Conservation (phyloP, 371 early-diverging fungal genomes). For the Massospora cicadina region DNA sequence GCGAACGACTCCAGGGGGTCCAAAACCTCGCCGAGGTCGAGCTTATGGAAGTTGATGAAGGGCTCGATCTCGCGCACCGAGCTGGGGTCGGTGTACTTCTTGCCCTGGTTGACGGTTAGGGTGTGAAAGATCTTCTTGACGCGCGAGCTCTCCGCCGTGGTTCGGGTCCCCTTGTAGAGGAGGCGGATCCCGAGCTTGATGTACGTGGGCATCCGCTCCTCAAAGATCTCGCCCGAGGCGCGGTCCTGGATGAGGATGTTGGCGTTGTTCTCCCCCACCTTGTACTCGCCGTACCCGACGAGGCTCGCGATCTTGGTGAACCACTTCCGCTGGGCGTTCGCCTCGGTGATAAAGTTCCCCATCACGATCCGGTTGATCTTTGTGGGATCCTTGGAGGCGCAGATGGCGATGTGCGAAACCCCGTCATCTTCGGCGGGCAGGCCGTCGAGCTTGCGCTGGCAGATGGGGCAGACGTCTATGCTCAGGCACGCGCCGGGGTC, state of each 20-base stretch:
- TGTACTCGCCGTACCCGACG: slow-evolving; percentile 55
- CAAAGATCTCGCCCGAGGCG: slow-evolving; percentile 44
- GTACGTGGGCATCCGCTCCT: slow-evolving; percentile 72
- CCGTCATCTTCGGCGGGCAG: slow-evolving; percentile 47
- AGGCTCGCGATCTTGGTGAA: slow-evolving; percentile 53
- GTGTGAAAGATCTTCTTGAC: slow-evolving; percentile 25
- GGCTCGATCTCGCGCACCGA: slow-evolving; percentile 47
- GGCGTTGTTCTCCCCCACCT: slow-evolving; percentile 49
- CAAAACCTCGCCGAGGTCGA: slow-evolving; percentile 32
- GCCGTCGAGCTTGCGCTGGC: slow-evolving; percentile 35
- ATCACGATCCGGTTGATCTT: slow-evolving; percentile 43
- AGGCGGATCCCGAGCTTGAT: slow-evolving; percentile 68
- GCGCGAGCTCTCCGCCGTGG: slow-evolving; percentile 11
- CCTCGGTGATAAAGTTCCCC: slow-evolving; percentile 62
- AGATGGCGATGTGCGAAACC: slow-evolving; percentile 59
- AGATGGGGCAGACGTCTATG: slow-evolving; percentile 49
- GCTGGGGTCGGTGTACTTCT: slow-evolving; percentile 47
- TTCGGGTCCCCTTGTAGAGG: slow-evolving; percentile 40
- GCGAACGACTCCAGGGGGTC: slow-evolving; percentile 47
- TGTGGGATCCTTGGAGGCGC: slow-evolving; percentile 40
- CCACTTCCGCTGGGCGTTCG: slow-evolving; percentile 62
- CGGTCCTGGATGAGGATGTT: slow-evolving; percentile 68
- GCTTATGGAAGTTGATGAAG: slow-evolving; percentile 61
- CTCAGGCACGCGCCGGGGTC: slow-evolving; percentile 18
- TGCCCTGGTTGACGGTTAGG: slow-evolving; percentile 55